phyloP scores from a whole-genome alignment of 1,284 basidiomycete genomes.

The Cystobasidium sp. region DNA sequence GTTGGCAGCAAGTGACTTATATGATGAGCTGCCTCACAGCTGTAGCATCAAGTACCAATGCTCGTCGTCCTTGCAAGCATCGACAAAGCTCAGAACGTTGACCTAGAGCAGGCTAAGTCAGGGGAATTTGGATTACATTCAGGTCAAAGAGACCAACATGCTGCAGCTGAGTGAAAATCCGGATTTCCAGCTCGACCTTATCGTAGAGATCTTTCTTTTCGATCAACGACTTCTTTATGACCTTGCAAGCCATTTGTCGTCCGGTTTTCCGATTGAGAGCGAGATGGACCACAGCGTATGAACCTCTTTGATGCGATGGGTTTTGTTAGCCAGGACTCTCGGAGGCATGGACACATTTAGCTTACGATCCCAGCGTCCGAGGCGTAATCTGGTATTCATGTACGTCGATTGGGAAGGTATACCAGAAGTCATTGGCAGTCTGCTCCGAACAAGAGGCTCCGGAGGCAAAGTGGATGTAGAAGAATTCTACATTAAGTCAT shows the following conservation, averaged over 20 bases:
- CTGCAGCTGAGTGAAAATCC: conserved; percentile 13
- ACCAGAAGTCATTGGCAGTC: conserved; percentile 5
- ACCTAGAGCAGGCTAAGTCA: neutral
- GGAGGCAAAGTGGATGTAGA: conserved; percentile 8
- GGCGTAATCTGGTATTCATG: conserved; percentile 6
- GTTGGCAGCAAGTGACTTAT: no score
- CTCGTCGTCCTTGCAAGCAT: conserved; percentile 11
- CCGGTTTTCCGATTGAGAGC: conserved; percentile 10
- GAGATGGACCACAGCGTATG: conserved; percentile 28
- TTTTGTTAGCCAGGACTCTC: no score
- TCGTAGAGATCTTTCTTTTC: neutral
- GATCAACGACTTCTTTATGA: conserved; percentile 12
- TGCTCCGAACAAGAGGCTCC: neutral
- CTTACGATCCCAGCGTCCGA: conserved; percentile 31
- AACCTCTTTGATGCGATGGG: conserved; percentile 8
- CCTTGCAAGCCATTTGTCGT: conserved; percentile 34
- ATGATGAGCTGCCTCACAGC: neutral
- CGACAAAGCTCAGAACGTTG: conserved; percentile 17
- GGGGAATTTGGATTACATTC: neutral
- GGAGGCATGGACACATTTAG: neutral
- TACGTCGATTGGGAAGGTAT: neutral
- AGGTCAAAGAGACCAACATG: conserved; percentile 15
- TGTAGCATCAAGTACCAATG: conserved; percentile 26
- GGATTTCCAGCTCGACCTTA: conserved; percentile 29
- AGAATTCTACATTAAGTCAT: neutral